These are phyloP conservation scores for Pilatotrama ljubarskyi DNA, from an alignment of 768 basidiomycete species.

Conservation along the genomic window DNA sequence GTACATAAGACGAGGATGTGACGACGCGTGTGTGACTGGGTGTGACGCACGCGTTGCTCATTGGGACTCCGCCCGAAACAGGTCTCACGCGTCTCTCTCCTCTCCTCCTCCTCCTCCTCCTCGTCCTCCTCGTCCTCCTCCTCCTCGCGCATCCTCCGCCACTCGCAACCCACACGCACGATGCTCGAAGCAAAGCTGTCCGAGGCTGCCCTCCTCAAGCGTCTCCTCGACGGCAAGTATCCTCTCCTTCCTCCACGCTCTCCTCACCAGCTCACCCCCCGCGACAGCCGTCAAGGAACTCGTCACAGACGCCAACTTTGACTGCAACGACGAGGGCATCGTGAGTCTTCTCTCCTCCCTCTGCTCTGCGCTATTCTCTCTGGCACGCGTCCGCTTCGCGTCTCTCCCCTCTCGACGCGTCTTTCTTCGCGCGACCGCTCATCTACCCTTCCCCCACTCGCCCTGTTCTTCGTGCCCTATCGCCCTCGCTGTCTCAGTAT, in stretches of 20 bases:
- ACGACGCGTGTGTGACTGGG: not conserved
- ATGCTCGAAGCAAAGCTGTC: constrained; percentile 90
- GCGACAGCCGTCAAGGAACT: constrained; percentile 91
- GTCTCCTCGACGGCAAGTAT: constrained; percentile 83
- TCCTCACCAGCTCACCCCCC: not conserved
- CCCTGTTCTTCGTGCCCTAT: too few species aligned
- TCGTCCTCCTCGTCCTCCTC: not conserved
- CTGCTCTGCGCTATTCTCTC: too few species aligned
- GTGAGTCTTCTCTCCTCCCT: constrained; percentile 39
- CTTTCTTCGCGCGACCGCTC: too few species aligned
- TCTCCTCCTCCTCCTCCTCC: not conserved
- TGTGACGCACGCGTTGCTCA: constrained; percentile 1
- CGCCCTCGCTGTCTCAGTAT: too few species aligned
- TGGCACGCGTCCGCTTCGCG: too few species aligned
- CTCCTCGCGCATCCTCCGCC: not conserved
- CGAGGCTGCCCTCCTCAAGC: constrained; percentile 88
- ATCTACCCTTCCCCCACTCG: too few species aligned
- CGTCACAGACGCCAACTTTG: constrained; percentile 96
- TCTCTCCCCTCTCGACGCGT: too few species aligned
- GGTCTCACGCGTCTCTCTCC: not conserved
- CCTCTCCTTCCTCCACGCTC: not conserved
- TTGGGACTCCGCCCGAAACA: not conserved
- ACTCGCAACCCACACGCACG: not conserved
- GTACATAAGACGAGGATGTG: too few species aligned
- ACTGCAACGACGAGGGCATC: constrained; percentile 95